Percentiles rank a stretch among this genome's conserved stretches.
Evolutionary conservation across 352 stramenopile genomes (phyloP).

Genomic region (Phytopythium boreale): DNA sequence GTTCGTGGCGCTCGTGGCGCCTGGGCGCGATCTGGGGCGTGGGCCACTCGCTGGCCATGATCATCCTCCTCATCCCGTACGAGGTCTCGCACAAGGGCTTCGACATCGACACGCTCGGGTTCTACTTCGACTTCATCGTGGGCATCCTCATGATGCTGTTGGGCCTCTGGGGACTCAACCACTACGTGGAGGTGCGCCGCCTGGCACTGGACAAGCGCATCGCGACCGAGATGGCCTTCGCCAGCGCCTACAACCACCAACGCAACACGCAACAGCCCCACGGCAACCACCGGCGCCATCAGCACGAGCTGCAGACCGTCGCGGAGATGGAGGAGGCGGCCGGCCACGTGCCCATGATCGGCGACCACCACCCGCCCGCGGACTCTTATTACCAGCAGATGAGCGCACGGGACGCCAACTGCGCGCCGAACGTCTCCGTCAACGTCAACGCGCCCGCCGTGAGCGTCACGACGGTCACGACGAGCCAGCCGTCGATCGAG

Average conservation of each 20-base stretch:
- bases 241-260: constrained; percentile 1
- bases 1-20: constrained; percentile 58
- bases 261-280: not conserved
- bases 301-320: not conserved
- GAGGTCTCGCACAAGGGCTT: constrained; percentile 36
- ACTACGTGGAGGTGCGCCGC: constrained; percentile 37
- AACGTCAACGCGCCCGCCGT: not conserved
- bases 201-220: constrained; percentile 3
- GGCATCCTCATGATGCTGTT: constrained; percentile 58
- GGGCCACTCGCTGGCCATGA: constrained; percentile 75
- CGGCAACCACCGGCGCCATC: constrained; percentile 1
- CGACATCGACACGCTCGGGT: constrained; percentile 36
- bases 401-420: constrained; percentile 21
- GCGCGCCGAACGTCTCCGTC: constrained; percentile 1
- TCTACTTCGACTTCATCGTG: constrained; percentile 54
- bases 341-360: constrained; percentile 13
- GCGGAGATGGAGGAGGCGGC: constrained; percentile 3
- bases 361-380: constrained; percentile 11
- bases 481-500: constrained; percentile 2
- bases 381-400: constrained; percentile 29
- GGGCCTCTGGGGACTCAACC: constrained; percentile 32
- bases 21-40: constrained; percentile 86
- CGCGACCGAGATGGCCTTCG: constrained; percentile 5
- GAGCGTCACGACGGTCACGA: not conserved
- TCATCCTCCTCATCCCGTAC: constrained; percentile 60